A percentile compares a stretch with the other conserved stretches of the same genome.
These are phyloP conservation scores for Alternaria sp. DNA, from an alignment of 2,329 filamentous ascomycete genomes.

Conservation along the genomic window DNA sequence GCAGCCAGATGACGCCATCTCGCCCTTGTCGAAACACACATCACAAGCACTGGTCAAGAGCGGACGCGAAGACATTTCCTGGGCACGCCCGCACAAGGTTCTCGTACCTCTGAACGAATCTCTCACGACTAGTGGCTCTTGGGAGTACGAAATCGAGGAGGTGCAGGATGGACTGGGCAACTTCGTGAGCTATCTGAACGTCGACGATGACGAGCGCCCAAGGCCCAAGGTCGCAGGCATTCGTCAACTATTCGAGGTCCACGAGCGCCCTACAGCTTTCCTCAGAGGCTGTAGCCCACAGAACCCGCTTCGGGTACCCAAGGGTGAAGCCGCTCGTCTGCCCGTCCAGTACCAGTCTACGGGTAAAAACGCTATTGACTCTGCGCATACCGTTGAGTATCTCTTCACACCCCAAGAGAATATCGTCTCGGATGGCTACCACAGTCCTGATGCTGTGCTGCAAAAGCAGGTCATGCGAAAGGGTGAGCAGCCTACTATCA, in stretches of 20 bases:
- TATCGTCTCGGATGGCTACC: conserved; percentile 72
- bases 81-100: conserved; percentile 79
- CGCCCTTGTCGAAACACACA: conserved; percentile 71
- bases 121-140: conserved; percentile 76
- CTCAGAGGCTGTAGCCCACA: conserved; percentile 79
- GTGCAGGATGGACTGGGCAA: conserved; percentile 93
- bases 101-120: conserved; percentile 89
- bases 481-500: conserved; percentile 71
- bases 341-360: conserved; percentile 74
- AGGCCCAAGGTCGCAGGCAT: conserved; percentile 68
- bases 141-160: conserved; percentile 90
- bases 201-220: conserved; percentile 68
- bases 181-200: conserved; percentile 72
- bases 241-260: conserved; percentile 80
- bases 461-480: conserved; percentile 68
- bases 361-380: conserved; percentile 64
- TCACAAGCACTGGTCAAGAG: conserved; percentile 64
- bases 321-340: conserved; percentile 70
- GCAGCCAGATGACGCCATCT: conserved; percentile 84
- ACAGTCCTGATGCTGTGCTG: conserved; percentile 62
- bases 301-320: conserved; percentile 82
- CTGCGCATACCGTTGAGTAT: conserved; percentile 77
- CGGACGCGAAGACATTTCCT: conserved; percentile 72
- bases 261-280: conserved; percentile 79
- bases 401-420: conserved; percentile 78